These are phyloP conservation scores for Candida ovalis DNA, from an alignment of 805 yeast genomes.

Conservation along the genomic window DNA sequence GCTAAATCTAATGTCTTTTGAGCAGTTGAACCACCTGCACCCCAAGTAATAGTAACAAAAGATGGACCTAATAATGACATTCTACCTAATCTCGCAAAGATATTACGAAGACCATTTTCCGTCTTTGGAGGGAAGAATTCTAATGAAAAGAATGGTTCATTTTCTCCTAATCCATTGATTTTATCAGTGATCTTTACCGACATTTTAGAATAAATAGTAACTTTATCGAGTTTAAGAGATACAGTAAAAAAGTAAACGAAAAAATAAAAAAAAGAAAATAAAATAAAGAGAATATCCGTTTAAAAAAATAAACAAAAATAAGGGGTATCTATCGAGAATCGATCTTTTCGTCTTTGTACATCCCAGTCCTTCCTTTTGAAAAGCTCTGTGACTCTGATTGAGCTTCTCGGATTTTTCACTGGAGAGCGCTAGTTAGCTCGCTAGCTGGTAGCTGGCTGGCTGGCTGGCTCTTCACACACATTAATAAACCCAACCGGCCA, in stretches of 20 bases:
- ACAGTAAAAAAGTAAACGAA: neutral
- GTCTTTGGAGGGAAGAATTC: constrained; percentile 99
- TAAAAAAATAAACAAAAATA: too few species aligned
- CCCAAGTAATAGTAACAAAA: constrained; percentile 96
- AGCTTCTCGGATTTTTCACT: neutral
- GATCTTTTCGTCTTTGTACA: too few species aligned
- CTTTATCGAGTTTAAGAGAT: too few species aligned
- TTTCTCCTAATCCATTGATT: constrained; percentile 40
- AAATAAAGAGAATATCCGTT: too few species aligned
- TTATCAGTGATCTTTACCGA: constrained; percentile 45
- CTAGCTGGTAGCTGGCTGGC: too few species aligned
- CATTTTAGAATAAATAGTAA: constrained; percentile 12
- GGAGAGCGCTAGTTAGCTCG: too few species aligned
- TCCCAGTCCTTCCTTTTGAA: neutral
- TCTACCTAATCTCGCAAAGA: constrained; percentile 81
- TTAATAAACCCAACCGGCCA: too few species aligned
- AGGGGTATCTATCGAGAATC: too few species aligned
- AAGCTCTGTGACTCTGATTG: neutral
- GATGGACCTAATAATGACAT: constrained; percentile 85
- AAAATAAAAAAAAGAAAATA: neutral
- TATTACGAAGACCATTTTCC: constrained; percentile 75
- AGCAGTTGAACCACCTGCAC: constrained; percentile 95
- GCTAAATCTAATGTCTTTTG: constrained; percentile 85
- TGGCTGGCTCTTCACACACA: too few species aligned
- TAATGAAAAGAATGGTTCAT: constrained; percentile 67